Evolutionary conservation across 2,329 filamentous ascomycete genomes (phyloP).

Genomic region (Lachnellula willkommii): DNA sequence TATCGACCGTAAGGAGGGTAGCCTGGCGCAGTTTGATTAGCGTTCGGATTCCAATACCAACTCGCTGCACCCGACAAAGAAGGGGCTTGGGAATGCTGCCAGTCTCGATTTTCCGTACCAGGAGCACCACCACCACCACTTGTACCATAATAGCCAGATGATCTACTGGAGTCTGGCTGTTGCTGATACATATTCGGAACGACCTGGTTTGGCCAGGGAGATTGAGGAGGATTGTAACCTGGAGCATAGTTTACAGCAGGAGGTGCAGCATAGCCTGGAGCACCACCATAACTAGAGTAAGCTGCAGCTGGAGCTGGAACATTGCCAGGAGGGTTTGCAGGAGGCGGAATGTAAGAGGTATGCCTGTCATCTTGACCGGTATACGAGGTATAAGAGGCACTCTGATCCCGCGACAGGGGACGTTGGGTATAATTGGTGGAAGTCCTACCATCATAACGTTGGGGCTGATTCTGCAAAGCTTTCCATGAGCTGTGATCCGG

Average conservation of each 20-base stretch:
- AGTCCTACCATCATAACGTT: constrained; percentile 27
- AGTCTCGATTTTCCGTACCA: constrained; percentile 9
- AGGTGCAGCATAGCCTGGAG: neutral
- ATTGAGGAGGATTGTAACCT: neutral
- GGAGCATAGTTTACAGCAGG: neutral
- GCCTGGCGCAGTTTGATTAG: constrained; percentile 11
- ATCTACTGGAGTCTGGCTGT: constrained; percentile 20
- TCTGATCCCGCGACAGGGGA: constrained; percentile 8
- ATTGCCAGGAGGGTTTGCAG: constrained; percentile 2
- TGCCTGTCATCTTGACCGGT: constrained; percentile 9
- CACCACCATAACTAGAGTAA: neutral
- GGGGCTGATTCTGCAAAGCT: constrained; percentile 31
- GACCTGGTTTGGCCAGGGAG: no score
- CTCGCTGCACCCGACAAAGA: constrained; percentile 8
- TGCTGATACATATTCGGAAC: neutral
- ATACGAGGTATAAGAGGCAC: constrained; percentile 1
- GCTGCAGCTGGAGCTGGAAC: constrained; percentile 6
- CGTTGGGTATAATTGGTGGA: constrained; percentile 9
- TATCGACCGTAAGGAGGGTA: constrained; percentile 9
- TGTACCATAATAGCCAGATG: constrained; percentile 15
- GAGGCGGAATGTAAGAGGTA: neutral
- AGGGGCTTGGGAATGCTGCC: constrained; percentile 6
- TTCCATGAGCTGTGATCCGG: constrained; percentile 57
- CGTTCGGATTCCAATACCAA: constrained; percentile 6
- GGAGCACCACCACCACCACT: constrained; percentile 3